Base-by-base conservation (phyloP, 208 protist species). In the Leishmania martiniquensis region DNA sequence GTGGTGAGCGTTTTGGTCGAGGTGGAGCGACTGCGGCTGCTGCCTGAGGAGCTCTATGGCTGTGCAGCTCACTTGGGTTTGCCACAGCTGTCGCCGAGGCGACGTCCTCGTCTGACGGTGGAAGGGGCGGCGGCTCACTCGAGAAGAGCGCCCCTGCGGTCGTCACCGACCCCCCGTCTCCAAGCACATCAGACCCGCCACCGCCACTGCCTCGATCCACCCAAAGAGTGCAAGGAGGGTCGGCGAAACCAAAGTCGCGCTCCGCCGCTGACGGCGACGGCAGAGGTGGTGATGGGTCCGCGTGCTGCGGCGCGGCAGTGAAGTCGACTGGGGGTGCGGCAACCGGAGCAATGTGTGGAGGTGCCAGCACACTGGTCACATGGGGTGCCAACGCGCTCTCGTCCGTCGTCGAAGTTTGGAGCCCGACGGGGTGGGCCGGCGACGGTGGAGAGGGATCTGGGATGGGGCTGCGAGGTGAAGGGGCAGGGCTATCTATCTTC, bases 41-140 rank as follows among this genome's bases (percentile, higher is more conserved):
- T 39, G 62, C 62, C 39, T n/a, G 20, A 47, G 42, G 29, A 44
- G 44, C 6, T 29, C 65, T 51, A 42, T 6, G 20, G 42, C 32
- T 45, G 17, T 9, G 37, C 63, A 34, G 63, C 39, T n/a, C 63
- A 9, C 42, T 44, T 2, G 39, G 44, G 9, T 25, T 10, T 32
- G 37, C 45, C 59, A 52, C 37, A 32, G 51, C 52, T 37, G 65
- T 20, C 34, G 49, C 29, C 32, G 9, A 67, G 32, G 52, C 66
- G 13, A 47, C 65, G 12, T 73, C 68, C 15, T 42, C 57, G 69
- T 83, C 67, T 7, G 59, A 51, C 20, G 68, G 74, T 34, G 74
- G 68, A 63, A 83, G 67, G 34, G 80, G 80, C 20, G 80, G 80
- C 6, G 80, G 80, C 32, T 72, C 80, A 42, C 67, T 76, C 0